Evolutionary conservation across 2,329 filamentous ascomycete genomes (phyloP).

Genomic region (Penicillium sclerotiorum): DNA sequence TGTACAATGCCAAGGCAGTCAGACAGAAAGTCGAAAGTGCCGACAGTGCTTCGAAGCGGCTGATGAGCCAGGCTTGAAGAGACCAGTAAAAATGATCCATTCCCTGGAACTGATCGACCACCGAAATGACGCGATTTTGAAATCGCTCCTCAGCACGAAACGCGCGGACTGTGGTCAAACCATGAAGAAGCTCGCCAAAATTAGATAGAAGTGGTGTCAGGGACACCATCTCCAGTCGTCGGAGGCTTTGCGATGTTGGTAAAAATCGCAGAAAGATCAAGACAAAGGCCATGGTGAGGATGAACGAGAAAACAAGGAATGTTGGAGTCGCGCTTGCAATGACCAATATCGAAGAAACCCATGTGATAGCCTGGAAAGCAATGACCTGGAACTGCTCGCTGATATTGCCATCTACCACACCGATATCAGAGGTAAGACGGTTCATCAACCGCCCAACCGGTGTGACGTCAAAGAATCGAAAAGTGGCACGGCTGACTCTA

Average conservation of each 20-base stretch:
- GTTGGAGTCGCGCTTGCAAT: constrained; percentile 77
- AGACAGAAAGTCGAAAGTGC: constrained; percentile 73
- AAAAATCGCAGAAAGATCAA: constrained; percentile 76
- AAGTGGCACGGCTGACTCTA: constrained; percentile 75
- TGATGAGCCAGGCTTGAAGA: constrained; percentile 80
- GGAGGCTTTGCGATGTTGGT: constrained; percentile 78
- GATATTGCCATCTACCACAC: constrained; percentile 85
- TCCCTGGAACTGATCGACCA: constrained; percentile 86
- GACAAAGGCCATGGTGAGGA: constrained; percentile 69
- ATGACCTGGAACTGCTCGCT: constrained; percentile 72
- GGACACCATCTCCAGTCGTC: constrained; percentile 86
- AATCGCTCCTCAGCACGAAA: constrained; percentile 79
- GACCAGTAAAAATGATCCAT: constrained; percentile 98
- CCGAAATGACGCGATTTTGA: constrained; percentile 75
- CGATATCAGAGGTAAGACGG: constrained; percentile 85
- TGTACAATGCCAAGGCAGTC: constrained; percentile 73
- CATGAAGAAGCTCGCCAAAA: constrained; percentile 84
- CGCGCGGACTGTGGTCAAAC: constrained; percentile 81
- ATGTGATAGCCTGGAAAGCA: constrained; percentile 70
- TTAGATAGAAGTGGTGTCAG: constrained; percentile 88
- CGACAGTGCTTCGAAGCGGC: constrained; percentile 73
- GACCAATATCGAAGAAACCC: constrained; percentile 72
- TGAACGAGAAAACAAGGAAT: constrained; percentile 72
- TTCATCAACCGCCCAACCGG: constrained; percentile 92
- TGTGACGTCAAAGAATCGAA: constrained; percentile 89